These are phyloP conservation scores for Pleomassaria siparia DNA, from an alignment of 2,329 filamentous ascomycete genomes.

Conservation along the genomic window DNA sequence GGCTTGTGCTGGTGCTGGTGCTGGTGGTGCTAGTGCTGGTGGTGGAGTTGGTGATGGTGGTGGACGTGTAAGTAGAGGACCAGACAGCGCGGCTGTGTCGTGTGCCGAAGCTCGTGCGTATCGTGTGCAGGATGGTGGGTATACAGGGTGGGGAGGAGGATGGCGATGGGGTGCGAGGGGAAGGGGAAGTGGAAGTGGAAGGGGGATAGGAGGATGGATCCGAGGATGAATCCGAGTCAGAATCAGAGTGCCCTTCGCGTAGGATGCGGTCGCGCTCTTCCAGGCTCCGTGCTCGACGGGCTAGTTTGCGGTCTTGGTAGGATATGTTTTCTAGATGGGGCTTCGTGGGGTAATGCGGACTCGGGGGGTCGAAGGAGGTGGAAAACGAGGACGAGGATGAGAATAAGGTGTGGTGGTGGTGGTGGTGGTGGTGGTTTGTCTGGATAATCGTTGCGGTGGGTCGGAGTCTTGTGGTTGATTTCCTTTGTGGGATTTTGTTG, in stretches of 20 bases:
- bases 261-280: neutral
- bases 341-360: neutral
- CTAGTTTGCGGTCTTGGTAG: constrained; percentile 4
- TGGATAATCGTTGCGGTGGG: no score
- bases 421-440: neutral
- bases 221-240: neutral
- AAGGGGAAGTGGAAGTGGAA: no score
- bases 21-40: neutral
- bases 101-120: constrained; percentile 2
- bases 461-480: no score
- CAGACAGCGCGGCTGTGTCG: neutral
- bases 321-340: neutral
- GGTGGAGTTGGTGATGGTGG: neutral
- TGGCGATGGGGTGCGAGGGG: no score
- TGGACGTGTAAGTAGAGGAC: neutral
- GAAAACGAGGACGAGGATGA: no score
- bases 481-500: neutral
- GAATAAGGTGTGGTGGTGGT: neutral
- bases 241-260: neutral
- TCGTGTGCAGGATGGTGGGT: neutral
- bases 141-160: no score
- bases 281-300: neutral
- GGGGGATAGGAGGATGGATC: no score
- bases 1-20: neutral
- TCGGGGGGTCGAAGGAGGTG: neutral